Evolutionary conservation across 805 yeast genomes (phyloP).

Genomic region (Candida nonsorbophila): DNA sequence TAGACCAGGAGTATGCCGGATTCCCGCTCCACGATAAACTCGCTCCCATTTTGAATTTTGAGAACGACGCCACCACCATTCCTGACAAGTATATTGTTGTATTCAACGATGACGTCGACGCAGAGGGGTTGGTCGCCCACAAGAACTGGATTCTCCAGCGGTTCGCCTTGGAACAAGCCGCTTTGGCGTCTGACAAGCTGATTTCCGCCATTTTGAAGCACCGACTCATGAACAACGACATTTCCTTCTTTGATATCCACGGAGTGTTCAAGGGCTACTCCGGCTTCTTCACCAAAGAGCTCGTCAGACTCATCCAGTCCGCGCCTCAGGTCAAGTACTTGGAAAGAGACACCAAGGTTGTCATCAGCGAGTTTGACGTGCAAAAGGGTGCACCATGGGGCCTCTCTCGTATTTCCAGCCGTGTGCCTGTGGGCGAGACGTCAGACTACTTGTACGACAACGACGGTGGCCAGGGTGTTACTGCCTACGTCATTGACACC

Average conservation of each 20-base stretch:
- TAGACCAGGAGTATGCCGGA: no score
- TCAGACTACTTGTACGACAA: constrained; percentile 29
- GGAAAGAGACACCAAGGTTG: constrained; percentile 39
- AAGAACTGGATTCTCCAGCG: constrained; percentile 45
- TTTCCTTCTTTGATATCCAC: constrained; percentile 55
- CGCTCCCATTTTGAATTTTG: constrained; percentile 10
- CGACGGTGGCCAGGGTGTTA: constrained; percentile 45
- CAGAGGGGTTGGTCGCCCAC: constrained; percentile 55
- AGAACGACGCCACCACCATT: constrained; percentile 23
- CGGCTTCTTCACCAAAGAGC: constrained; percentile 53
- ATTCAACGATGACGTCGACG: constrained; percentile 57
- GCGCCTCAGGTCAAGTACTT: constrained; percentile 21
- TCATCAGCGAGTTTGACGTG: constrained; percentile 23
- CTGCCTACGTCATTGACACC: constrained; percentile 78
- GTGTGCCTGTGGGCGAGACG: constrained; percentile 16
- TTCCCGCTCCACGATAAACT: no score
- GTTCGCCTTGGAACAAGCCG: background rate
- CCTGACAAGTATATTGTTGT: constrained; percentile 81
- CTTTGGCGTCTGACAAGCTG: constrained; percentile 1
- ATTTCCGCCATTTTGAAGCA: constrained; percentile 7
- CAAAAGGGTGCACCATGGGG: constrained; percentile 40
- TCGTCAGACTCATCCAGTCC: constrained; percentile 9
- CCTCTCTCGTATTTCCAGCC: constrained; percentile 32
- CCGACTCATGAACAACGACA: constrained; percentile 8
- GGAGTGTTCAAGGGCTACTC: constrained; percentile 67